Evolutionary conservation across 2,329 filamentous ascomycete species (phyloP), one percentile per base, ranked within the genome.

Genomic region (Aspergillus tanneri): DNA sequence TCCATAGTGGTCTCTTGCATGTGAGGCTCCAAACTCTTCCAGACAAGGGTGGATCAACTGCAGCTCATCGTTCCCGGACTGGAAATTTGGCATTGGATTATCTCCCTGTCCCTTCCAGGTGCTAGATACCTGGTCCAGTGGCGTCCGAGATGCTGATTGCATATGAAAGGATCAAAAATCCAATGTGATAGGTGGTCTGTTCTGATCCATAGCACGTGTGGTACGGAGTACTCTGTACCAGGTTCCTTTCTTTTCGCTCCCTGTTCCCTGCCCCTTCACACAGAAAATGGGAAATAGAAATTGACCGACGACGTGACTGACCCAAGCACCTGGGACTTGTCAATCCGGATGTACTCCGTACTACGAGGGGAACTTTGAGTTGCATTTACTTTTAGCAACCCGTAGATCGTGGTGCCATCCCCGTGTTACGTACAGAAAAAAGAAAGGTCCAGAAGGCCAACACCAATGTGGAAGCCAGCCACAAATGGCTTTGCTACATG

Each of bases 11-110:
- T 21, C 19, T 22, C 8, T 30, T 45, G 34, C 34, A 45, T 45
- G 43, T 45, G 43, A 45, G 43, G 32, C 43, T 45, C 43, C 42
- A 34, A 45, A 45, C 18, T 28, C 27, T 34, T 45, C 27, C 43
- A 35, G 37, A 45, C 34, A 7, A n/a, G 16, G 16, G 43, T 45
- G 43, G 43, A 45, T 28, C 22, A 21, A 9, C 23, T 30, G 23
- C 9, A 24, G 38, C 4, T 22, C 24, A 24, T 30, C 8, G 22
- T 32, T 43, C 24, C 30, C 41, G 41, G 14, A 36, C 36, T 37
- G 42, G 42, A 12, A 12, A 18, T 16, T 2, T 32, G 28, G 28
- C 5, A 32, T 32, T 32, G 28, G 28, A 32, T 32, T 14, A 16
- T 32, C 5, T 16, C 28, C 28, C 12, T 32, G n/a, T 32, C 28